Conservation (phyloP, 257 asterid genomes). For the Fraxinus excelsior region DNA sequence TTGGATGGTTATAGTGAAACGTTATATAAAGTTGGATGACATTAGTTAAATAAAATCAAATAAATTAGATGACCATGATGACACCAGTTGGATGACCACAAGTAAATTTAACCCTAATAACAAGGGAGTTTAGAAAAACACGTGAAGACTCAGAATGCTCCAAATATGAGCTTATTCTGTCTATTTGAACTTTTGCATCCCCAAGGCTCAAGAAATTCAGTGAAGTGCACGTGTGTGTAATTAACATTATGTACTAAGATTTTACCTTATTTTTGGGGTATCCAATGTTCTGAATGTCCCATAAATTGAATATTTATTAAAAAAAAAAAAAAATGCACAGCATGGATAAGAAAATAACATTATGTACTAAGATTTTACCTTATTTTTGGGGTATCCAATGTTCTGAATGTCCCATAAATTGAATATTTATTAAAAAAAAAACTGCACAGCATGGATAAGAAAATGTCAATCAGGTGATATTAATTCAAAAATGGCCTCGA, state of each 20-base stretch:
- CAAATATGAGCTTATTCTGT: background rate
- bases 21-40: too few species aligned
- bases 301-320: background rate
- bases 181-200: constrained; percentile 21
- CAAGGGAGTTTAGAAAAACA: background rate
- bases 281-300: constrained; percentile 34
- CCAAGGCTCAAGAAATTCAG: constrained; percentile 38
- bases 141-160: constrained; percentile 17
- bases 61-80: too few species aligned
- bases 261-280: constrained; percentile 30
- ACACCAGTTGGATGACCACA: too few species aligned
- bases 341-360: background rate
- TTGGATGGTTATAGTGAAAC: too few species aligned
- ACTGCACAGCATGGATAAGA: background rate
- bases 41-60: too few species aligned
- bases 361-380: constrained; percentile 9
- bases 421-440: background rate
- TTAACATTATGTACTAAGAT: constrained; percentile 4
- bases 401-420: background rate
- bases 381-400: constrained; percentile 44
- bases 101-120: too few species aligned
- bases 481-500: background rate
- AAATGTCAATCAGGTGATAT: background rate
- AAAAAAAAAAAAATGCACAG: background rate
- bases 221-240: constrained; percentile 48